A percentile compares a stretch with the other conserved stretches of the same genome.
These are phyloP conservation scores for Cyclotella cryptica DNA, from an alignment of 108 stramenopile species.

Conservation along the genomic window DNA sequence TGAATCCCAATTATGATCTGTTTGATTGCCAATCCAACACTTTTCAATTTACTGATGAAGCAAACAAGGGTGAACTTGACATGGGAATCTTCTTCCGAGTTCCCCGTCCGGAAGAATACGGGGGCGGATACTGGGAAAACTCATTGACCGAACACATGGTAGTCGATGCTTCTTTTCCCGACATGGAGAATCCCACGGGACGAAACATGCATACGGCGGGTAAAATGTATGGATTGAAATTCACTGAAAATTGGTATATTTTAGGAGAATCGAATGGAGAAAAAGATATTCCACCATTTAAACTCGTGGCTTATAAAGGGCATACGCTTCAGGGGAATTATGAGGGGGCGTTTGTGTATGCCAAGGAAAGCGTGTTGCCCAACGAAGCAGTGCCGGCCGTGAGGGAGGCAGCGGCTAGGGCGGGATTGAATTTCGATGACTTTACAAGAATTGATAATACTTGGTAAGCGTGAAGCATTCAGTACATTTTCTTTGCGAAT, in stretches of 20 bases:
- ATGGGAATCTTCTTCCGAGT: conserved; percentile 93
- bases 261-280: conserved; percentile 82
- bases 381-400: conserved; percentile 79
- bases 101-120: conserved; percentile 72
- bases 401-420: conserved; percentile 77
- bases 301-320: conserved; percentile 93
- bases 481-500: background rate
- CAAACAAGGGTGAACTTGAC: conserved; percentile 58
- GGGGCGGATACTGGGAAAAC: conserved; percentile 93
- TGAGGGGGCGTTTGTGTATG: conserved; percentile 94
- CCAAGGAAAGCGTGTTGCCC: conserved; percentile 82
- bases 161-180: conserved; percentile 61
- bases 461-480: conserved; percentile 37
- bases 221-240: conserved; percentile 94
- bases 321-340: conserved; percentile 97
- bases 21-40: conserved; percentile 95
- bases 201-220: conserved; percentile 90
- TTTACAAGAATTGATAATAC: conserved; percentile 83
- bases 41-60: conserved; percentile 63
- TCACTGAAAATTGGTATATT: conserved; percentile 95
- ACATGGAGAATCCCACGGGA: conserved; percentile 50
- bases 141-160: conserved; percentile 87
- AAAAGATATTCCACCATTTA: conserved; percentile 75
- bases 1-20: conserved; percentile 94
- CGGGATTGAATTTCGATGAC: conserved; percentile 76